Evolutionary conservation across 805 yeast genomes (phyloP), one percentile per base, ranked within the genome.

Genomic region (Zygotorulaspora florentina): DNA sequence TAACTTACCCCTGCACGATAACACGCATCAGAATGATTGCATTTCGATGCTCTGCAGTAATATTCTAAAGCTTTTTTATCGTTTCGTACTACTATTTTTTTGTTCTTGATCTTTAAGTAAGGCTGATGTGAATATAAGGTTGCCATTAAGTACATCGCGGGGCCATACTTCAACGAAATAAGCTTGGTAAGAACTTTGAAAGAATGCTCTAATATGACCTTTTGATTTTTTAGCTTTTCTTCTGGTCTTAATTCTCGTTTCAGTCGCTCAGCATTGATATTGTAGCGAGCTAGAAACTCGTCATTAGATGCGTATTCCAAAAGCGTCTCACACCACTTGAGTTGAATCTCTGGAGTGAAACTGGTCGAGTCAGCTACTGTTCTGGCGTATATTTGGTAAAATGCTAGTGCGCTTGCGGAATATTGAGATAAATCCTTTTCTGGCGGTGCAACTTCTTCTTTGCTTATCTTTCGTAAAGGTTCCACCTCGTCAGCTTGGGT

Each of bases 1-100:
- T 74, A 74, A 56, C 87, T 79, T 27, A 84, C 84, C 0, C 85
- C 93, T 1, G 81, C 75, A 40, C 91, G 67, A 65, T 82, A 85
- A 47, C 81, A 73, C 8, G 86, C 83, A 43, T 76, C 76, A 0
- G 80, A 71, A 55, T 81, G 81, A 16, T 76, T 74, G 35, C 72
- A 72, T 39, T 69, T 68, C 5, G 87, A 84, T 0, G 88, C 83
- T 47, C 75, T 77, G 26, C 65, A 54, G 61, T 84, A 85, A 40
- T 73, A 68, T 48, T 77, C 79, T 55, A 77, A 80, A 2, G 90
- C 89, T 54, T 76, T 76, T 34, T 62, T 71, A 54, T 78, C 80
- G 65, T 83, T 81, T 46, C 72, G 69, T 13, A 75, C 79, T 12
- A 80, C 67, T 8, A 80, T 72, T 43, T 71, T 63, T 11, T 68